A percentile compares a stretch with the other conserved stretches of the same genome.
These are phyloP conservation scores for Alternaria triticimaculans DNA, from an alignment of 2,329 filamentous ascomycete species.

Conservation along the genomic window DNA sequence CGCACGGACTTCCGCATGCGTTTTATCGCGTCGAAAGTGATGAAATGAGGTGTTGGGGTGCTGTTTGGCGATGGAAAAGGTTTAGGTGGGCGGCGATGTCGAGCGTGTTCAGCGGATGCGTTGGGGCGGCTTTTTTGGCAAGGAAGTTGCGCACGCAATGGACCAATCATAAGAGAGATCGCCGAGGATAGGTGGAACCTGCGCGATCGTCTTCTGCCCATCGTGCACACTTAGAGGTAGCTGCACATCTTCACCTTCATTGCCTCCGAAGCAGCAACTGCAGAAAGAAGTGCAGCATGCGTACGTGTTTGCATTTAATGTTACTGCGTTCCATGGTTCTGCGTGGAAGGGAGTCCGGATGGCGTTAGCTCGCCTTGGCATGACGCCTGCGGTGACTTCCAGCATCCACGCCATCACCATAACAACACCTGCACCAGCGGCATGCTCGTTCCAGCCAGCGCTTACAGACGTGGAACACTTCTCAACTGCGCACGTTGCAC, in stretches of 20 bases:
- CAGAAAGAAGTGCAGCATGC: neutral
- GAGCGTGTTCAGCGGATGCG: slow-evolving; percentile 15
- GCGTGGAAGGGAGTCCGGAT: slow-evolving; percentile 4
- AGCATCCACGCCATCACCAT: neutral
- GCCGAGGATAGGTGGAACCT: slow-evolving; percentile 6
- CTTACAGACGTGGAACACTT: neutral
- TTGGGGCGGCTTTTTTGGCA: slow-evolving; percentile 12
- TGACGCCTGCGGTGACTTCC: neutral
- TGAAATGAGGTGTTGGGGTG: slow-evolving; percentile 23
- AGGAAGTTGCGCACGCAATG: slow-evolving; percentile 11
- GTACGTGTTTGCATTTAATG: slow-evolving; percentile 1
- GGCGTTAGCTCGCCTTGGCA: slow-evolving; percentile 5
- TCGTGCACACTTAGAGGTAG: neutral
- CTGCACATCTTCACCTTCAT: neutral
- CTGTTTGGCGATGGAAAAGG: slow-evolving; percentile 28
- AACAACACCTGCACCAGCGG: neutral
- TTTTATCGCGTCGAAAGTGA: slow-evolving; percentile 29
- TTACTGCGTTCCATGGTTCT: slow-evolving; percentile 13
- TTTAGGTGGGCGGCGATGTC: slow-evolving; percentile 14
- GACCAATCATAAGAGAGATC: slow-evolving; percentile 6
- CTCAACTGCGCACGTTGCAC: neutral
- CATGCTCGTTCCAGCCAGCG: neutral
- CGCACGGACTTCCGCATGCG: slow-evolving; percentile 27
- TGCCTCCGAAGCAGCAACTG: neutral
- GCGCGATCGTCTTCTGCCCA: slow-evolving; percentile 1